Evolutionary conservation across 441 rosid genomes (phyloP).

Genomic region (Eruca vesicaria): DNA sequence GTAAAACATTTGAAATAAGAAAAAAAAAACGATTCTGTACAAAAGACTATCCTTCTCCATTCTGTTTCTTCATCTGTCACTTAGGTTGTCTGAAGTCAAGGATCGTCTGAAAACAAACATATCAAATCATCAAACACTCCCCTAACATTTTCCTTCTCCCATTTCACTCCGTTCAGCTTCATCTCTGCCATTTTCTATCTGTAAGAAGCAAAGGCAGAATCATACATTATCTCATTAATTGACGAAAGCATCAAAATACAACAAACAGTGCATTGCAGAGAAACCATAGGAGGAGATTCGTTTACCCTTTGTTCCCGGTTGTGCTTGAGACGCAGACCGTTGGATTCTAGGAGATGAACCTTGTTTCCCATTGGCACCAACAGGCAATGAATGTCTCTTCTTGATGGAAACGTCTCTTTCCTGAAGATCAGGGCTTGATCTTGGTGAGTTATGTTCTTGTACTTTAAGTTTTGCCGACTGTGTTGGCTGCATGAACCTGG

Average conservation of each 20-base stretch:
- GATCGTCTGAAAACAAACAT: slow-evolving; percentile 20
- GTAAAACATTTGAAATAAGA: slow-evolving; percentile 2
- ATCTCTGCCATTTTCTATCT: slow-evolving; percentile 96
- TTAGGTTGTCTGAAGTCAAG: slow-evolving; percentile 23
- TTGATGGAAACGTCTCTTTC: slow-evolving; percentile 66
- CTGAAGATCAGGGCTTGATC: slow-evolving; percentile 90
- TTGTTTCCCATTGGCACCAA: slow-evolving; percentile 73
- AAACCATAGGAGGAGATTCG: not conserved
- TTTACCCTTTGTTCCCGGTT: slow-evolving; percentile 66
- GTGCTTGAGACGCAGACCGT: slow-evolving; percentile 61
- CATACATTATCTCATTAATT: not conserved
- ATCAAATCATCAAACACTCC: slow-evolving; percentile 11
- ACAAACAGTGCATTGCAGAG: not conserved
- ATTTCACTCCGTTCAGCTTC: slow-evolving; percentile 31
- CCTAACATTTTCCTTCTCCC: slow-evolving; percentile 7
- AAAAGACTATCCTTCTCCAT: slow-evolving; percentile 21
- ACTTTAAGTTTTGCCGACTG: slow-evolving; percentile 92
- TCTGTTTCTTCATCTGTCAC: slow-evolving; percentile 24
- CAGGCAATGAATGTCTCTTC: slow-evolving; percentile 94
- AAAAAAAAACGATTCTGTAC: slow-evolving; percentile 19
- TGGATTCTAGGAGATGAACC: slow-evolving; percentile 78
- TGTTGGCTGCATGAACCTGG: slow-evolving; percentile 95
- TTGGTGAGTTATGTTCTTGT: slow-evolving; percentile 77
- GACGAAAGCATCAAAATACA: not conserved
- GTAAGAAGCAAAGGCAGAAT: slow-evolving; percentile 25